Evolutionary conservation across 331 rosid species (phyloP), one percentile per base, ranked within the genome.

Genomic region (Cydonia oblonga): DNA sequence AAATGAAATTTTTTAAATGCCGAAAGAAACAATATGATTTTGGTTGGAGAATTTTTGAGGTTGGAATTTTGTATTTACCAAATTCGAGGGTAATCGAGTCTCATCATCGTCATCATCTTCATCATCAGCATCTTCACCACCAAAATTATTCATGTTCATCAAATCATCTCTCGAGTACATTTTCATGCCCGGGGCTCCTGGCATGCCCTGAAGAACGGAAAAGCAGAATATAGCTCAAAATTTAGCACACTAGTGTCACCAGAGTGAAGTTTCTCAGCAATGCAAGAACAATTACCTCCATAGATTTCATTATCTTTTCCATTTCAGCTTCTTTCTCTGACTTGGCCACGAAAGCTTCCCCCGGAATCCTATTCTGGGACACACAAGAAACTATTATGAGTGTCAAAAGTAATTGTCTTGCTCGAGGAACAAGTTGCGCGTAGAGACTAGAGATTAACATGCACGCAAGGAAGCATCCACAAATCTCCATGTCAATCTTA

Each of bases 131-230:
- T 79, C 96, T 53, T 83, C 90, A 12, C 54, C 84, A 2, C 91
- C 97, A 5, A 88, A 64, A 69, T 89, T 93, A 7, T 85, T 72
- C 92, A 81, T 88, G 87, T 88, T 91, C 98, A 89, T 88, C 64
- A 93, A 75, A 16, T 93, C 97, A 18, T 93, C 98, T 71, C 87
- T 89, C 0, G 99, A 95, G 65, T 91, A 95, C 99, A 95, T 95
- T 84, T 95, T 91, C 99, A 95, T 91, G 83, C 80, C 78, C 0
- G 97, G 99, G 70, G 99, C 99, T 76, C 99, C 99, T 24, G 99
- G 99, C 97, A 95, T 91, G 9, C 99, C 99, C 99, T 95, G 88
- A 76, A 77, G 63, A 61, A 81, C 53, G 52, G 72, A 10, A 15
- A 32, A 76, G 64, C 52, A 72, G 66, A 72, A 68, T n/a, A 20